These are phyloP conservation scores for Fagopyrum tataricum DNA, from an alignment of 148 eudicot genomes.

Conservation along the genomic window DNA sequence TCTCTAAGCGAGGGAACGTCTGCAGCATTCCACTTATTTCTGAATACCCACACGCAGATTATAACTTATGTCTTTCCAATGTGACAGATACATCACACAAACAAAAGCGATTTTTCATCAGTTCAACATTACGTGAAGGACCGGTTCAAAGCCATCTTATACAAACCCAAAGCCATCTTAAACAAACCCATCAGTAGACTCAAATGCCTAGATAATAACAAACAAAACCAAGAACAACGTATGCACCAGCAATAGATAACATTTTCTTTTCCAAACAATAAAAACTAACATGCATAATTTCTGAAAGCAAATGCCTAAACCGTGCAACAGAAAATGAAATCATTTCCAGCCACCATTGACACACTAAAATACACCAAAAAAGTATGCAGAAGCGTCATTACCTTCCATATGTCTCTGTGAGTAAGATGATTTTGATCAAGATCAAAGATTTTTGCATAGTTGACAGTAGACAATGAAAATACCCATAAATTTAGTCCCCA, in stretches of 20 bases:
- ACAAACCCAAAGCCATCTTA: background rate
- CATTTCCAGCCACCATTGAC: background rate
- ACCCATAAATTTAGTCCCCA: constrained; percentile 96
- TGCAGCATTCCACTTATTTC: background rate
- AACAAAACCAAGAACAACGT: background rate
- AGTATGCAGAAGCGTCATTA: constrained; percentile 16
- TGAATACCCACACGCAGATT: background rate
- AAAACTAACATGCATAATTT: background rate
- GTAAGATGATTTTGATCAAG: constrained; percentile 82
- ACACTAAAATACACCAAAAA: constrained; percentile 1
- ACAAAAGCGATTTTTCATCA: background rate
- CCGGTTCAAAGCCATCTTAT: background rate
- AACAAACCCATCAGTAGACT: background rate
- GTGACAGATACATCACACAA: background rate
- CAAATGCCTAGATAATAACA: background rate
- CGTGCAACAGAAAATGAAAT: background rate
- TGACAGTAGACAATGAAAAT: constrained; percentile 62
- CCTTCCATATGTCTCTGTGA: constrained; percentile 95
- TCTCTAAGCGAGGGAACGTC: background rate
- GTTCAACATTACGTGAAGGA: background rate
- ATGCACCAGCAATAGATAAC: background rate
- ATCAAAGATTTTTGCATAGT: constrained; percentile 85
- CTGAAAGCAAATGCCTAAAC: background rate
- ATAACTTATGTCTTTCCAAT: background rate
- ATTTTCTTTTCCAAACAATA: background rate